Evolutionary conservation across 495 filamentous ascomycete genomes (phyloP), one percentile per base, ranked within the genome.

Genomic region (Xylaria intraflava): DNA sequence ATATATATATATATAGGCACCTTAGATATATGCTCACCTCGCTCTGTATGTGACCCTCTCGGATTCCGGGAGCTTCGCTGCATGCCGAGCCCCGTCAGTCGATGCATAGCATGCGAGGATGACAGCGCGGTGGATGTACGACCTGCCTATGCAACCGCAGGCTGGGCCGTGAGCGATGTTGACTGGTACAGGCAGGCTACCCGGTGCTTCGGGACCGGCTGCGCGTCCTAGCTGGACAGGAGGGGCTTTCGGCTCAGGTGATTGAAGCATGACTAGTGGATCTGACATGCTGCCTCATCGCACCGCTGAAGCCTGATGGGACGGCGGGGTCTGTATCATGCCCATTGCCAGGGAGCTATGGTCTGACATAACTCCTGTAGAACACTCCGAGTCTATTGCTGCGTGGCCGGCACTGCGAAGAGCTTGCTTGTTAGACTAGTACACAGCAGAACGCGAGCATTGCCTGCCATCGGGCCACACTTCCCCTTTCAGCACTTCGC

Each of bases 251-350:
- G 6, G 27, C 30, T 26, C 19, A n/a, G 35, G 24, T 30, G 24
- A 38, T 60, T 51, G 49, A 51, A 61, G 60, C 60, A 44, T 65
- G 60, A 60, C 54, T 55, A 52, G 62, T 63, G 62, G 62, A 65
- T 53, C 49, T 40, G 19, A 44, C 53, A 30, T 42, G n/a, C n/a
- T n/a, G n/a, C n/a, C n/a, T n/a, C n/a, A n/a, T n/a, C n/a, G n/a
- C n/a, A n/a, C n/a, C n/a, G 54, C 53, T 54, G 57, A 59, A 57
- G 59, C 35, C 33, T 50, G 48, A 14, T 38, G 20, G 33, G 40
- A 35, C 12, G 36, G 42, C 36, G 22, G 30, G 20, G 36, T 41
- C 40, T 23, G 27, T 22, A 23, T 19, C 38, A n/a, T 5, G 29
- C 31, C 12, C 23, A 29, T 49, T 20, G 29, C 19, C 40, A 27